phyloP scores from a whole-genome alignment of 257 asterid genomes.

The Primulina huaijiensis region DNA sequence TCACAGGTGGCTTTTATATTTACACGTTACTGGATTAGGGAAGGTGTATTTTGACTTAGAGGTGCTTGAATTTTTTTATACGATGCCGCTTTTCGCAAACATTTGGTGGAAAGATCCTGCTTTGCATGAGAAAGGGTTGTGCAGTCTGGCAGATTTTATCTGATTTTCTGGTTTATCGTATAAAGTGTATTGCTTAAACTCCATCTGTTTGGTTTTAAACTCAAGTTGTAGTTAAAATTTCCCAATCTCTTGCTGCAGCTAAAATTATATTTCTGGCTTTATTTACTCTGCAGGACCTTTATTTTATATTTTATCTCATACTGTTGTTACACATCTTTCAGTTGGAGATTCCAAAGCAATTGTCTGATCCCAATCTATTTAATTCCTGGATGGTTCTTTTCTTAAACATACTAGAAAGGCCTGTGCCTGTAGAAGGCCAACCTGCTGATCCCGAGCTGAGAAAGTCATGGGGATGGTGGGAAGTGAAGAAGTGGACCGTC shows the following conservation, averaged over 20 bases:
- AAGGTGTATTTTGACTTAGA: constrained; percentile 1
- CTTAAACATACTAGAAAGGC: constrained; percentile 84
- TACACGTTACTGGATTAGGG: constrained; percentile 15
- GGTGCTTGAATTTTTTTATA: not conserved
- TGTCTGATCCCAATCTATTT: constrained; percentile 83
- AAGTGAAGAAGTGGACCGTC: constrained; percentile 97
- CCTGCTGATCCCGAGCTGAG: constrained; percentile 85
- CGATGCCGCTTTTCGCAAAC: not conserved
- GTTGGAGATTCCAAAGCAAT: constrained; percentile 95
- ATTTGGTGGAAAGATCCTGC: not conserved
- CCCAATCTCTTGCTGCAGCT: not conserved
- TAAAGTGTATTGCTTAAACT: not conserved
- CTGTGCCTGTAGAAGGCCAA: constrained; percentile 91
- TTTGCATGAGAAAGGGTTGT: not conserved
- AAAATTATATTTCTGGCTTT: not conserved
- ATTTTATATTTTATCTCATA: not conserved
- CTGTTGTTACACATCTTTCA: constrained; percentile 29
- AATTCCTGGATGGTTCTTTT: constrained; percentile 96
- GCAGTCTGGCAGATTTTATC: not conserved
- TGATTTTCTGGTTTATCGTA: not conserved
- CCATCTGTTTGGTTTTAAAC: not conserved
- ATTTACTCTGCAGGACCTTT: not conserved
- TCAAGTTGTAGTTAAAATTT: not conserved
- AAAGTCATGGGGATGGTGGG: constrained; percentile 99
- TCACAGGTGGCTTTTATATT: not conserved